Evolutionary conservation across 805 yeast species (phyloP), one percentile per base, ranked within the genome.

Genomic region (Teunomyces panamensis): DNA sequence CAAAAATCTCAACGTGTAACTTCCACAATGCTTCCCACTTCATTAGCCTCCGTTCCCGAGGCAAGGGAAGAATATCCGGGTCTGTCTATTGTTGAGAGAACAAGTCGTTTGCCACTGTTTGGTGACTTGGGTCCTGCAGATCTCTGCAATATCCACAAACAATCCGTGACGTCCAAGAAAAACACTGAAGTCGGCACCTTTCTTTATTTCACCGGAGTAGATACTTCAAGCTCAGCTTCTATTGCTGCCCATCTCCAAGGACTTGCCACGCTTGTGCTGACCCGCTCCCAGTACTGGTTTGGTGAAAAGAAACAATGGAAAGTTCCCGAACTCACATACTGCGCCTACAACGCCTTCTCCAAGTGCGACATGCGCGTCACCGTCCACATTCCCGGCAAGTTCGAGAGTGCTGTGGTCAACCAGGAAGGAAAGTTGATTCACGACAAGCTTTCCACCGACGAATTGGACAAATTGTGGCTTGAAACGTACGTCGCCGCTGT

Each of bases 121-220:
- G 71, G 65, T 46, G 91, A 86, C 51, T 64, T 87, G 48, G 95
- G 95, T 9, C 87, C 90, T 9, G 87, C 85, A 34, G 89, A 80
- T 65, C 67, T 79, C 63, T 79, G 82, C 47, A 76, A 75, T 51
- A 65, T 81, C 48, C 73, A 69, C 45, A 81, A 75, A 52, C 64
- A 64, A 27, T 59, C 67, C 30, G 68, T 65, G 53, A 73, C 59
- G 41, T 67, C 73, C 55, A 70, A 73, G 69, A 73, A 71, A 45
- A 58, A 56, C 44, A 71, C 75, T 34, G 81, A 75, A 43, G 65
- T 83, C n/a, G 87, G 89, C 8, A 85, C 94, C 2, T 87, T 79
- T 61, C 71, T 87, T 42, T 87, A 87, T 63, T 83, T 80, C 55
- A 78, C 88, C 0, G 96, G 96, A 5, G 75, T 83, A 2, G 92